Evolutionary conservation across 1,139 yeast genomes (phyloP).

Genomic region (Ogataea hybrid): DNA sequence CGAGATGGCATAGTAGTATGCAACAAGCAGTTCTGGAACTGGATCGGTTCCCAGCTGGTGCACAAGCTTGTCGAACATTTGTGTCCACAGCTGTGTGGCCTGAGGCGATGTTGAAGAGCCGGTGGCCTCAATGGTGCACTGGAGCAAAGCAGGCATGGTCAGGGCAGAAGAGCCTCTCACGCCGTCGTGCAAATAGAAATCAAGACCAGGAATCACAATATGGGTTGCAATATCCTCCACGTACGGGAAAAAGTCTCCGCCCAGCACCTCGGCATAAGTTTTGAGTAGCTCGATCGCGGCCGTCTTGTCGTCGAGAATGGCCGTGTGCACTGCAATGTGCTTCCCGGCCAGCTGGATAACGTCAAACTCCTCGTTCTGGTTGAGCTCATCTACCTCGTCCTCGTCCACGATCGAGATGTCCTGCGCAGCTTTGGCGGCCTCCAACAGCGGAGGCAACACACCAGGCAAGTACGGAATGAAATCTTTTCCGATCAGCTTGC

Average conservation of each 20-base stretch:
- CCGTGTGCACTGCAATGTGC: conserved; percentile 91
- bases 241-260: conserved; percentile 80
- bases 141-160: conserved; percentile 73
- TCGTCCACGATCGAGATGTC: conserved; percentile 87
- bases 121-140: conserved; percentile 66
- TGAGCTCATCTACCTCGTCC: conserved; percentile 79
- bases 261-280: conserved; percentile 83
- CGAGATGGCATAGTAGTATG: conserved; percentile 71
- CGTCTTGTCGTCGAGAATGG: conserved; percentile 88
- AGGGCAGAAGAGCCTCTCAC: conserved; percentile 90
- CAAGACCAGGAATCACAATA: conserved; percentile 83
- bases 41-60: conserved; percentile 75
- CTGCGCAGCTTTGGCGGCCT: conserved; percentile 85
- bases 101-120: conserved; percentile 49
- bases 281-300: conserved; percentile 86
- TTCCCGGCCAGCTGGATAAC: conserved; percentile 89
- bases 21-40: conserved; percentile 76
- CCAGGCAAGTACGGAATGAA: conserved; percentile 83
- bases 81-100: conserved; percentile 67
- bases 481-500: conserved; percentile 80
- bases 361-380: conserved; percentile 92
- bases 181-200: conserved; percentile 90
- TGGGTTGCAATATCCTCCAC: conserved; percentile 76
- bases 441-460: conserved; percentile 86
- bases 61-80: conserved; percentile 65